Evolutionary conservation across 2,329 filamentous ascomycete genomes (phyloP), one percentile per base, ranked within the genome.

Genomic region (Fusarium nematophilum): DNA sequence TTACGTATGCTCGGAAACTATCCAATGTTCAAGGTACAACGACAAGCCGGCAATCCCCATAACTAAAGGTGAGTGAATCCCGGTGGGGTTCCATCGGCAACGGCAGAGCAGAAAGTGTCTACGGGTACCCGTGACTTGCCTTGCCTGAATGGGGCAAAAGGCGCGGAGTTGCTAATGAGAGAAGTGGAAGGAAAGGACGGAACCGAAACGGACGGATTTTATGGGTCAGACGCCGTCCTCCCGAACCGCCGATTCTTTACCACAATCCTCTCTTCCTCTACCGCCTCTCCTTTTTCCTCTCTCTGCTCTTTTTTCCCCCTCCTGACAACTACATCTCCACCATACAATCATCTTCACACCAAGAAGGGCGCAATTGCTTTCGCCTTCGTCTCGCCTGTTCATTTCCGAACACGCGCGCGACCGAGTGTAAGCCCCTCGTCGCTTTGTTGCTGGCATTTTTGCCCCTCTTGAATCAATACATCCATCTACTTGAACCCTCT

Each of bases 201-300:
- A 64, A 64, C 52, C 51, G 61, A 59, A 52, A 65, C 61, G 57
- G 61, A 64, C 52, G 48, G 38, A 59, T 62, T 67, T 39, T 57
- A 53, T 67, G 65, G 65, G 65, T 52, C 62, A 65, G 48, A 50
- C 45, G 50, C 60, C 63, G 48, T 57, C 56, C 62, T 68, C 31
- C 66, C 66, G 66, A 68, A 64, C 40, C 63, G 44, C 57, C 58
- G 67, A 59, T 50, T 50, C 30, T 58, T 38, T 57, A 43, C 30
- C 31, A 17, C 54, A 36, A 40, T 43, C 40, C 34, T 48, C 47
- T 47, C 43, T 34, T 52, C 30, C 29, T 59, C 53, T 47, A 46
- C 53, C 48, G 53, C 61, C 57, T 55, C 59, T 62, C 54, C 53
- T 50, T 37, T 37, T 36, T 30, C 40, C 36, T 34, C 31, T 43